phyloP scores from a whole-genome alignment of 306 rosid species.

The Sechiopsis laciniata region DNA sequence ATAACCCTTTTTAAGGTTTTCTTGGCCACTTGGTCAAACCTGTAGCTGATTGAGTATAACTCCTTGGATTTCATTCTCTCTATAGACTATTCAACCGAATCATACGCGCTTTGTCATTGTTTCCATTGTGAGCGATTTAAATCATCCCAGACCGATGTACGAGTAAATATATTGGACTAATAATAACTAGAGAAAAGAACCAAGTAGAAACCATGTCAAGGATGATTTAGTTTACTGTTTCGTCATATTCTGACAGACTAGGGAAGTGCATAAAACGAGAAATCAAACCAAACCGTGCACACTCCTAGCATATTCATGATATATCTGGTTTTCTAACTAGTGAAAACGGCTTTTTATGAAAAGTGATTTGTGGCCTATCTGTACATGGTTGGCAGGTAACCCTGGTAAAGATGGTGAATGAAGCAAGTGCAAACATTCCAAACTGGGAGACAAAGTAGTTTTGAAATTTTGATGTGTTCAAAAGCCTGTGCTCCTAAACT shows the following conservation, averaged over 20 bases:
- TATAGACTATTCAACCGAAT: neutral
- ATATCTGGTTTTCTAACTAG: neutral
- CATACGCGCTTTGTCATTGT: neutral
- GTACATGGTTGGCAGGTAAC: slow-evolving; percentile 6
- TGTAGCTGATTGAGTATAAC: neutral
- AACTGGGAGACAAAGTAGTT: slow-evolving; percentile 46
- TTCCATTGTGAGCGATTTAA: neutral
- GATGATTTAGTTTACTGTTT: neutral
- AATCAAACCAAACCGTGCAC: neutral
- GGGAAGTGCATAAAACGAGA: neutral
- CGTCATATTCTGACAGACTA: neutral
- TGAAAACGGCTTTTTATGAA: too few relatives aligned
- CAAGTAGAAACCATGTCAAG: neutral
- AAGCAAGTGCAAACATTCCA: slow-evolving; percentile 72
- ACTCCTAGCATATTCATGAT: neutral
- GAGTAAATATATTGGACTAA: neutral
- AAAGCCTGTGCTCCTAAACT: neutral
- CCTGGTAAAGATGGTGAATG: slow-evolving; percentile 40
- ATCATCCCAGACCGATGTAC: neutral
- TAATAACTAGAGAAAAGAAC: neutral
- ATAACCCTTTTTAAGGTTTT: too few relatives aligned
- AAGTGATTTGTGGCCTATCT: neutral
- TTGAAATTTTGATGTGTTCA: neutral
- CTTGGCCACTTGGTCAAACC: too few relatives aligned
- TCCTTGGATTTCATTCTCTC: neutral